A percentile compares a stretch with the other conserved stretches of the same genome.
phyloP scores from a whole-genome alignment of 2,329 filamentous ascomycete species.

The Ambrosiella beaveri region DNA sequence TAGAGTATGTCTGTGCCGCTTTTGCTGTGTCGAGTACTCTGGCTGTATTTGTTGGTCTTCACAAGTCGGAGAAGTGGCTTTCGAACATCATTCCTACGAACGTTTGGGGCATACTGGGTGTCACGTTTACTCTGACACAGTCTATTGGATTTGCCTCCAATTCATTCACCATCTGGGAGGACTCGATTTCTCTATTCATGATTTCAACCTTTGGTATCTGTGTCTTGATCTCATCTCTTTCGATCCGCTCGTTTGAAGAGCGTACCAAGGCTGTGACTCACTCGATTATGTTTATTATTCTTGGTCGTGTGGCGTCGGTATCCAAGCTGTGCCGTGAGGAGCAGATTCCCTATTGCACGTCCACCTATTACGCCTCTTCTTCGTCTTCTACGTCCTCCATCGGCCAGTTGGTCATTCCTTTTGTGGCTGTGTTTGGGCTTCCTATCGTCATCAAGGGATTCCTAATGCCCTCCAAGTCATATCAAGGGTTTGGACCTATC shows the following conservation, averaged over 20 bases:
- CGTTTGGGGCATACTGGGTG: conserved; percentile 75
- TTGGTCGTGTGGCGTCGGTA: conserved; percentile 66
- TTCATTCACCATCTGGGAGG: conserved; percentile 98
- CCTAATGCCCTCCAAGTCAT: conserved; percentile 66
- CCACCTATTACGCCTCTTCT: conserved; percentile 86
- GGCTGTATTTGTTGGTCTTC: conserved; percentile 25
- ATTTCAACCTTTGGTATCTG: conserved; percentile 70
- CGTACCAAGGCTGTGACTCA: conserved; percentile 68
- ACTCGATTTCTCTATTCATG: conserved; percentile 84
- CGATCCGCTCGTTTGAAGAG: conserved; percentile 48
- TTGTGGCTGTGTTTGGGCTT: conserved; percentile 51
- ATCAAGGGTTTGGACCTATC: conserved; percentile 65
- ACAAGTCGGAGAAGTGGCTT: conserved; percentile 27
- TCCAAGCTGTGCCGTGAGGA: conserved; percentile 92
- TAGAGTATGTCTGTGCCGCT: conserved; percentile 19
- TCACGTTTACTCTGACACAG: conserved; percentile 67
- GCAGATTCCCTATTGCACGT: conserved; percentile 92
- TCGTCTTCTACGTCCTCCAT: conserved; percentile 82
- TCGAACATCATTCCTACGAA: conserved; percentile 47
- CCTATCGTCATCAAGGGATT: conserved; percentile 65
- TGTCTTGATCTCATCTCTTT: conserved; percentile 57
- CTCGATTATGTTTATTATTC: conserved; percentile 61
- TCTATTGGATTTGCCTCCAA: conserved; percentile 93
- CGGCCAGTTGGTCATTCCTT: conserved; percentile 75
- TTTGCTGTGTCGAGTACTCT: conserved; percentile 29